A percentile compares a stretch with the other conserved stretches of the same genome.
phyloP scores from a whole-genome alignment of 2,329 filamentous ascomycete genomes.

The Penicillium nordicum region DNA sequence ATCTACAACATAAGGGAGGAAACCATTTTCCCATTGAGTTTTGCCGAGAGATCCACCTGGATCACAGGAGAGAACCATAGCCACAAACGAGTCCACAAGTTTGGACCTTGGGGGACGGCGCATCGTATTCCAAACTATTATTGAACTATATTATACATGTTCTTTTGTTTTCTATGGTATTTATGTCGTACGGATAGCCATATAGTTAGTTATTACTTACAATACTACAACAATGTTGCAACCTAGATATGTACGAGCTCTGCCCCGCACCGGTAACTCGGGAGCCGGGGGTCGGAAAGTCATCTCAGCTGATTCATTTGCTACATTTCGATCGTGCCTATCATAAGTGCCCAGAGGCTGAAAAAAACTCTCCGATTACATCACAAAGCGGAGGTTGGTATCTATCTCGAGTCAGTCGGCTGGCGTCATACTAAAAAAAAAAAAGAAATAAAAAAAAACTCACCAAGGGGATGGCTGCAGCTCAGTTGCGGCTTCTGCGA shows the following conservation, averaged over 20 bases:
- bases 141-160: not conserved
- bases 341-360: not conserved
- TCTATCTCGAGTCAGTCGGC: slow-evolving; percentile 44
- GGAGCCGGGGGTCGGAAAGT: not conserved
- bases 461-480: slow-evolving; percentile 93
- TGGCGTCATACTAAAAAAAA: slow-evolving; percentile 4
- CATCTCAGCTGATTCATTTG: slow-evolving; percentile 2
- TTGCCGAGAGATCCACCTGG: not conserved
- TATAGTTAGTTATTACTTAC: not conserved
- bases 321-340: not conserved
- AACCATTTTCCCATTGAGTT: not conserved
- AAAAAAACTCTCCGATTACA: slow-evolving; percentile 44
- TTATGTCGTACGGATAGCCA: not conserved
- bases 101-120: not conserved
- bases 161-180: not conserved
- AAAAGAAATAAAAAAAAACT: slow-evolving; percentile 48
- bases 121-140: not conserved
- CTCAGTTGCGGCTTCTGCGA: slow-evolving; percentile 94
- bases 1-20: no score
- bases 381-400: slow-evolving; percentile 63
- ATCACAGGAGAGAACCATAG: slow-evolving; percentile 1
- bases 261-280: not conserved
- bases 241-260: not conserved
- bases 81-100: not conserved
- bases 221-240: not conserved